Conservation (phyloP, 306 rosid species). For the Trichosanthes cucumerina region DNA sequence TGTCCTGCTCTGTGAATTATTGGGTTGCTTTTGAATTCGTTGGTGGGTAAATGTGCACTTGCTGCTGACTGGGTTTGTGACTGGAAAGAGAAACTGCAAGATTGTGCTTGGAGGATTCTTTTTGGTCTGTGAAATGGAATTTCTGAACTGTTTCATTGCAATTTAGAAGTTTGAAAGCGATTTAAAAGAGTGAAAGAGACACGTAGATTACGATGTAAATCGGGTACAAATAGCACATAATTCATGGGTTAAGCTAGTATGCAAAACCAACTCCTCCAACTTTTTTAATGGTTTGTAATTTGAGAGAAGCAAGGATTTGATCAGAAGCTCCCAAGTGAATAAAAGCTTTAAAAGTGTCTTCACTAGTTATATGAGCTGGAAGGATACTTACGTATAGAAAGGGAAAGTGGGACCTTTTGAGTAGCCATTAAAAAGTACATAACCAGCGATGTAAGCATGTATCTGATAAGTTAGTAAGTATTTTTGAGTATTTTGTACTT, state of each 20-base stretch:
- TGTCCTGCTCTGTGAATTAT: not conserved
- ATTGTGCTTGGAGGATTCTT: not conserved
- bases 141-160: not conserved
- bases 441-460: not conserved
- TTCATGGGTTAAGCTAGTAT: not conserved
- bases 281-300: not conserved
- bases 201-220: not conserved
- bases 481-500: not conserved
- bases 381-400: not conserved
- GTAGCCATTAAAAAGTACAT: not conserved
- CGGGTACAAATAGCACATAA: not conserved
- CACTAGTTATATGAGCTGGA: not conserved
- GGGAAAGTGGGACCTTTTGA: not conserved
- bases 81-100: not conserved
- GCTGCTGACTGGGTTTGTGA: not conserved
- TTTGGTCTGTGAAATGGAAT: not conserved
- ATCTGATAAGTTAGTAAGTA: not conserved
- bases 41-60: not conserved
- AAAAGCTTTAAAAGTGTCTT: not conserved
- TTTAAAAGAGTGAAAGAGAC: not conserved
- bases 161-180: not conserved
- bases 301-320: not conserved
- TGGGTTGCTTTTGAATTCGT: not conserved
- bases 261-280: not conserved
- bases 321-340: not conserved